phyloP scores from a whole-genome alignment of 2,329 filamentous ascomycete genomes.

The Pseudofabraea citricarpa region DNA sequence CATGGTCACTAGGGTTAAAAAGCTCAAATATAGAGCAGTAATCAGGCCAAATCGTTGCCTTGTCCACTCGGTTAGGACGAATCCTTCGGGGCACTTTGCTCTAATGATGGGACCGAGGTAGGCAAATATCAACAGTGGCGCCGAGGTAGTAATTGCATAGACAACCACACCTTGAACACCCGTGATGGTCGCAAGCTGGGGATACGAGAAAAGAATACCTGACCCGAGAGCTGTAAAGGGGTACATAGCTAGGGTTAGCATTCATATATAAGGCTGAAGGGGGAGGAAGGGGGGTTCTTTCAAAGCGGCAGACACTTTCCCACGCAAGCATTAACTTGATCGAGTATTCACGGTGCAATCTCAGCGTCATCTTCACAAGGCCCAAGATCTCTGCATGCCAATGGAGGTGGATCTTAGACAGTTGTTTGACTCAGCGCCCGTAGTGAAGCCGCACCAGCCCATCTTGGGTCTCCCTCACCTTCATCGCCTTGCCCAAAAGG shows the following conservation, averaged over 20 bases:
- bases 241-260: constrained; percentile 36
- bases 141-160: constrained; percentile 67
- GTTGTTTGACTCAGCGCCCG: constrained; percentile 67
- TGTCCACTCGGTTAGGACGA: constrained; percentile 82
- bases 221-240: constrained; percentile 66
- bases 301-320: constrained; percentile 91
- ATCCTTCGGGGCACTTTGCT: constrained; percentile 75
- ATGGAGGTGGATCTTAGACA: constrained; percentile 47
- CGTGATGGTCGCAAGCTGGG: constrained; percentile 72
- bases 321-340: constrained; percentile 99
- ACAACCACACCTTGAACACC: constrained; percentile 75
- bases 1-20: constrained; percentile 73
- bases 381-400: constrained; percentile 18
- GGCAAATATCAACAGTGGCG: constrained; percentile 72
- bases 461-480: constrained; percentile 5
- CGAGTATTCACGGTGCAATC: constrained; percentile 94
- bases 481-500: no score
- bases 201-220: constrained; percentile 78
- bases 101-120: constrained; percentile 72
- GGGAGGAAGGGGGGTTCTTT: constrained; percentile 32
- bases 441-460: constrained; percentile 63
- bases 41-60: constrained; percentile 69
- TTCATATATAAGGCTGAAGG: constrained; percentile 27
- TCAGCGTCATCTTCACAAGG: constrained; percentile 63
- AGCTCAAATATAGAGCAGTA: constrained; percentile 68